Evolutionary conservation across 441 rosid species (phyloP).

Genomic region (Isatis lusitanica): DNA sequence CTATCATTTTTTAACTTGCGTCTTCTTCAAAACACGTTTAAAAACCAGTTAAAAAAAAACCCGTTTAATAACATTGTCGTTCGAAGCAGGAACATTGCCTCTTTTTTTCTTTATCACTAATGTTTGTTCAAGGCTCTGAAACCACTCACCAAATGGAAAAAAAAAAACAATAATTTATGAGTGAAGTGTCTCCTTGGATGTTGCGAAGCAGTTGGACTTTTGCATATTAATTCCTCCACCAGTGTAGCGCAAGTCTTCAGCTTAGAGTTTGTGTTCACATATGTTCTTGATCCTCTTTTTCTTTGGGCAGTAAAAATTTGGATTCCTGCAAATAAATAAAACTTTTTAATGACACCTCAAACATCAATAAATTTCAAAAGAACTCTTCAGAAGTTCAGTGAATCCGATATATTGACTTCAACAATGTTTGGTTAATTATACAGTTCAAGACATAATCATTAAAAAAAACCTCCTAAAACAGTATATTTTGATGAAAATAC

Average conservation of each 20-base stretch:
- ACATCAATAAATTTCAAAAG: not conserved
- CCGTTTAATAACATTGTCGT: too few relatives aligned
- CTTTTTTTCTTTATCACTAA: too few relatives aligned
- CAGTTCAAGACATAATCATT: not conserved
- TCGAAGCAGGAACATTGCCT: too few relatives aligned
- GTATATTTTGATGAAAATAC: not conserved
- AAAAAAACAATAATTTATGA: not conserved
- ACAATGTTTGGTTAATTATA: not conserved
- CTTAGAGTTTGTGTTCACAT: constrained; percentile 24
- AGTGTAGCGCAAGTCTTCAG: constrained; percentile 29
- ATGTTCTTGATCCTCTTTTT: not conserved
- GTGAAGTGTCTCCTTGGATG: constrained; percentile 16
- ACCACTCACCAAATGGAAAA: not conserved
- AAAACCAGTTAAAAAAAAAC: not conserved
- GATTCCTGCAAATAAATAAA: not conserved
- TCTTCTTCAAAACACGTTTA: not conserved
- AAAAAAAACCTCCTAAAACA: not conserved
- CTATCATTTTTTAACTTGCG: not conserved
- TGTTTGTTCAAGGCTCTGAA: too few relatives aligned
- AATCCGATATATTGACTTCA: not conserved
- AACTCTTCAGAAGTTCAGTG: not conserved
- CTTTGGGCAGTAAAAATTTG: not conserved
- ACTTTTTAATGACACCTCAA: not conserved
- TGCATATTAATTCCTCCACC: constrained; percentile 24
- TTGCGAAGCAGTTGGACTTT: constrained; percentile 27